Evolutionary conservation across 2,329 filamentous ascomycete species (phyloP).

Genomic region (Lizonia empirigonia): DNA sequence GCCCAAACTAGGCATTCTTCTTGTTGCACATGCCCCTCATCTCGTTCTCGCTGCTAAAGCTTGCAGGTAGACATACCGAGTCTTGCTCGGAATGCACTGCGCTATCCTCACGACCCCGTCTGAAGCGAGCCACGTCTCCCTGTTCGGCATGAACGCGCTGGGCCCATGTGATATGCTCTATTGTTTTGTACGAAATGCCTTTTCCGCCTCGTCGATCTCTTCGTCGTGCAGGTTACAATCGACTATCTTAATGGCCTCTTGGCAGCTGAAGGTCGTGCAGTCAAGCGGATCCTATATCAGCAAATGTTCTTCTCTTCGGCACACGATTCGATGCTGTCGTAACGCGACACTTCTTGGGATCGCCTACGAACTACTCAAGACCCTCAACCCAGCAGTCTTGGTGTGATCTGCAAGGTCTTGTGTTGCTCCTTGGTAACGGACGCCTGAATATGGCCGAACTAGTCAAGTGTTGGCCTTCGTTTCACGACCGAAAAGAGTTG

Average conservation of each 20-base stretch:
- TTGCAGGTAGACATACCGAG: background rate
- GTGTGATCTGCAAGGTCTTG: constrained; percentile 8
- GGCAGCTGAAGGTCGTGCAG: background rate
- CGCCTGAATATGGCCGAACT: background rate
- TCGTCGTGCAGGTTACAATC: too few species aligned
- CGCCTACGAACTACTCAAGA: background rate
- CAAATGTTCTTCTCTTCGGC: background rate
- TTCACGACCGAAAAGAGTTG: constrained; percentile 9
- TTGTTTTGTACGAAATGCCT: background rate
- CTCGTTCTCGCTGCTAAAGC: background rate
- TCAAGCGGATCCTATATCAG: background rate
- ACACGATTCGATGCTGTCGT: background rate
- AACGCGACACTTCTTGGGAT: background rate
- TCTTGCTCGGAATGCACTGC: constrained; percentile 5
- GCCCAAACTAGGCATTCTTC: background rate
- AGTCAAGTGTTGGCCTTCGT: constrained; percentile 7
- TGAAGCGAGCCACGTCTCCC: background rate
- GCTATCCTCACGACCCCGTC: background rate
- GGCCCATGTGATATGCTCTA: background rate
- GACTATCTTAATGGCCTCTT: background rate
- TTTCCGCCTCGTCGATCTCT: background rate
- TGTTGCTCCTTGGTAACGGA: background rate
- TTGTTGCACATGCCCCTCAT: background rate
- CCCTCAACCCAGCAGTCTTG: background rate
- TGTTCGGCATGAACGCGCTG: background rate